Base-by-base conservation (phyloP, 1,284 basidiomycete genomes). In the Schizophyllum commune region DNA sequence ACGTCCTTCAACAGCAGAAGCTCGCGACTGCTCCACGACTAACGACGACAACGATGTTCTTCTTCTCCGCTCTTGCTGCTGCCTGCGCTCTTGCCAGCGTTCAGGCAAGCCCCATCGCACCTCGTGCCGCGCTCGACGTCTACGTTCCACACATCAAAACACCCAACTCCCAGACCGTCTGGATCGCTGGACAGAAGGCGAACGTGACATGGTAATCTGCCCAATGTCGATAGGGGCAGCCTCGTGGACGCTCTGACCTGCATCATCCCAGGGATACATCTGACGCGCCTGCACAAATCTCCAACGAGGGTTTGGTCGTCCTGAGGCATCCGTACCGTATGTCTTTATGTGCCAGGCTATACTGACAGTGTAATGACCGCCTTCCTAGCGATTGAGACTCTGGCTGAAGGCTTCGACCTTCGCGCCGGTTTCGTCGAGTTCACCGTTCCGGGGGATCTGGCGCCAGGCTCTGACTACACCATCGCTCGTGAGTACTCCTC, bases 321-420 rank as follows among this genome's bases (percentile, higher is more conserved):
- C 60, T 65, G 32, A 56, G 61, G 51, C 34, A 27, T 53, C 20
- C 9, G 3, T 19, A 11, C 9, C 39, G 39, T 47, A 17, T 13
- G 39, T 47, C 9, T 17, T 4, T 47, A 11, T 8, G 13, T 13
- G 34, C 34, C 2, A 62, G 65, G 62, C 39, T 47, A 62, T 32
- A n/a, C 54, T 13, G 15, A 15, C 52, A n/a, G n/a, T n/a, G n/a
- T n/a, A 4, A 57, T 21, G 9, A 5, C 13, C n/a, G n/a, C n/a
- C n/a, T 2, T 1, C 9, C 0, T 13, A 9, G 32, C 34, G n/a
- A 15, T 21, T 62, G 61, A 61, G 60, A 60, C 64, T 33, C 58
- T 65, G 4, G 61, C 64, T 5, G 54, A 65, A 20, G 63, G 33
- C 34, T 65, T 65, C 56, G 65, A 65, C 57, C 60, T 65, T 15